Conservation (phyloP, 768 basidiomycete genomes). For the Auricularia sp. region DNA sequence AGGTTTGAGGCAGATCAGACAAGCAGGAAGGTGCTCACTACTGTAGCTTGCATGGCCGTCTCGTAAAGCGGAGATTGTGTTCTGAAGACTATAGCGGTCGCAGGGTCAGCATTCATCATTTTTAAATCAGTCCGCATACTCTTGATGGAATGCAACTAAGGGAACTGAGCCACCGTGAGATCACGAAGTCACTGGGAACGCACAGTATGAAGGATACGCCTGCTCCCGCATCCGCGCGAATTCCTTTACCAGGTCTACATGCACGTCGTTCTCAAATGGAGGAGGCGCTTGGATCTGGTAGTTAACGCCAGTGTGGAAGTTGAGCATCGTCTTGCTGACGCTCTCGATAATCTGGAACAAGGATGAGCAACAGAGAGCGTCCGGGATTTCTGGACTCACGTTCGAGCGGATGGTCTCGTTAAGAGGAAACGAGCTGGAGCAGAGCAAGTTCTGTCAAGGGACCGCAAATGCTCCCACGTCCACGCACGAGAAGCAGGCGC, state of each 20-base stretch:
- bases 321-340: constrained; percentile 39
- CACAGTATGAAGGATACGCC: constrained; percentile 40
- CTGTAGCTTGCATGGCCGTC: not conserved
- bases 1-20: not conserved
- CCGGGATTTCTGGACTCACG: constrained; percentile 23
- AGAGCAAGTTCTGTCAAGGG: not conserved
- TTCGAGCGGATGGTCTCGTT: constrained; percentile 39
- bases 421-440: constrained; percentile 30
- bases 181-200: constrained; percentile 19
- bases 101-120: not conserved
- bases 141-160: not conserved
- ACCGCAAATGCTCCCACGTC: not conserved
- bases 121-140: not conserved
- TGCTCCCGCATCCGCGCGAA: constrained; percentile 35
- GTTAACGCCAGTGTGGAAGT: constrained; percentile 54
- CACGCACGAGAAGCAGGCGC: constrained; percentile 34
- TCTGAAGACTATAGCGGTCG: not conserved
- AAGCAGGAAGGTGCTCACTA: not conserved
- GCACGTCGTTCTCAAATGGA: constrained; percentile 44
- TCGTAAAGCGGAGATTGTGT: not conserved
- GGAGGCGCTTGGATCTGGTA: constrained; percentile 45
- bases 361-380: not conserved
- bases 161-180: not conserved
- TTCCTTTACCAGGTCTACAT: constrained; percentile 44
- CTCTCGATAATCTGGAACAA: constrained; percentile 41